Base-by-base conservation (phyloP, 768 basidiomycete genomes). In the Tylopilus plumbeoviolaceoides region DNA sequence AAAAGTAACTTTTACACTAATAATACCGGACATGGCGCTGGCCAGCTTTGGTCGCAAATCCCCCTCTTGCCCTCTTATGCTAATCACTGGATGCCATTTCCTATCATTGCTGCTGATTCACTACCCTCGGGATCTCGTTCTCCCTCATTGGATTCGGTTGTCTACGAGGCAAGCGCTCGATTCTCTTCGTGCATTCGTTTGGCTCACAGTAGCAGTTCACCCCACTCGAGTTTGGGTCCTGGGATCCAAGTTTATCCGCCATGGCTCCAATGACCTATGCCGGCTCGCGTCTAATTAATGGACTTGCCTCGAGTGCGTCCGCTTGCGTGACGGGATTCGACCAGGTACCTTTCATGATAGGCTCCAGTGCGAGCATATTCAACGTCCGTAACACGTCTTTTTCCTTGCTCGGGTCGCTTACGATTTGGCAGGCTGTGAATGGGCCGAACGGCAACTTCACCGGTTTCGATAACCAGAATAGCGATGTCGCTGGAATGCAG, bases 321-420 rank as follows among this genome's bases (percentile, higher is more conserved):
- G 68, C 79, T 1, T 95, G 92, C 65, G 83, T 84, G 12, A 79
- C 77, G 5, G 84, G 83, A 7, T 91, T 90, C 59, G 88, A 91
- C 62, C 86, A 87, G 65, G 79, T 78, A 0, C 78, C 77, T 0
- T 92, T 89, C 64, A 64, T 91, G 31, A 85, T 89, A 75, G 90
- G 87, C 9, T 81, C 81, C 3, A 89, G 88, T 35, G 80, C 87
- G 17, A 84, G 78, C 58, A 64, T 87, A 23, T 88, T 88, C 69
- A 84, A 83, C 57, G 83, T 81, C 57, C 51, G 72, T 57, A 8
- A 25, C 33, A 14, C 40, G 46, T 28, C 14, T 21, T 7, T 7
- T 36, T 4, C 25, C 11, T 51, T 18, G 0, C 23, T 2, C 27
- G 10, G 18, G 6, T 28, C 33, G 35, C 38, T 53, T 33, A 54